Conservation (phyloP, 768 basidiomycete genomes). For the Infundibulicybe gibba region DNA sequence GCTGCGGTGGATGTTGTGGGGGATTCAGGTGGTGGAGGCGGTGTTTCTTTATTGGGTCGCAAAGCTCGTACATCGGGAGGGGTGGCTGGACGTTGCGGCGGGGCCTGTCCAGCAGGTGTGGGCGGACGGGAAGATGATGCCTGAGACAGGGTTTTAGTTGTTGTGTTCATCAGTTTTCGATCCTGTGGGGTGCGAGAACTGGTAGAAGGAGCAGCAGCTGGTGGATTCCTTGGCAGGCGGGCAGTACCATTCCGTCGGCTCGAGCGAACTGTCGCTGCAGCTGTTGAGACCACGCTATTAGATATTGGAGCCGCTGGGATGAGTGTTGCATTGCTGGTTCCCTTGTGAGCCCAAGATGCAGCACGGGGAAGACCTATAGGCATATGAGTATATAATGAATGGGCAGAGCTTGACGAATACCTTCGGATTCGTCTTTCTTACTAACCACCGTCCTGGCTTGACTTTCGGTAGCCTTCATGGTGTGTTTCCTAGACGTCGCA, state of each 20-base stretch:
- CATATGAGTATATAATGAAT: conserved; percentile 7
- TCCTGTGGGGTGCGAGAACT: conserved; percentile 37
- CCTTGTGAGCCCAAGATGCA: conserved; percentile 60
- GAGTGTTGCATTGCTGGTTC: conserved; percentile 9
- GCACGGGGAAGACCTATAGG: conserved; percentile 60
- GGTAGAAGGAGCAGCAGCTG: conserved; percentile 17
- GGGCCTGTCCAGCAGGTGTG: conserved; percentile 39
- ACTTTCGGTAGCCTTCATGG: conserved; percentile 85
- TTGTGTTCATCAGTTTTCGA: conserved; percentile 27
- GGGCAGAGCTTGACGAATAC: conserved; percentile 19
- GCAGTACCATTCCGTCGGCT: conserved; percentile 37
- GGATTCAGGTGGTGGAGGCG: conserved; percentile 26
- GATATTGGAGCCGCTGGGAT: conserved; percentile 14
- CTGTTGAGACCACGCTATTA: conserved; percentile 9
- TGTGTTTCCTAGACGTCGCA: conserved; percentile 67
- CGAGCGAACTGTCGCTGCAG: conserved; percentile 28
- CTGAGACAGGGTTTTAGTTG: conserved; percentile 42
- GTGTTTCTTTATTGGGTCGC: conserved; percentile 35
- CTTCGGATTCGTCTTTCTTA: conserved; percentile 61
- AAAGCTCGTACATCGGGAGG: conserved; percentile 36
- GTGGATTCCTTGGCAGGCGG: conserved; percentile 44
- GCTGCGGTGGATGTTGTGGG: conserved; percentile 47
- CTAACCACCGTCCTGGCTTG: conserved; percentile 48
- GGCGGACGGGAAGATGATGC: conserved; percentile 60
- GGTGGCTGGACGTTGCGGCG: conserved; percentile 39